These are phyloP conservation scores for Phytopythium chamaehyphon DNA, from an alignment of 352 stramenopile species.

Conservation along the genomic window DNA sequence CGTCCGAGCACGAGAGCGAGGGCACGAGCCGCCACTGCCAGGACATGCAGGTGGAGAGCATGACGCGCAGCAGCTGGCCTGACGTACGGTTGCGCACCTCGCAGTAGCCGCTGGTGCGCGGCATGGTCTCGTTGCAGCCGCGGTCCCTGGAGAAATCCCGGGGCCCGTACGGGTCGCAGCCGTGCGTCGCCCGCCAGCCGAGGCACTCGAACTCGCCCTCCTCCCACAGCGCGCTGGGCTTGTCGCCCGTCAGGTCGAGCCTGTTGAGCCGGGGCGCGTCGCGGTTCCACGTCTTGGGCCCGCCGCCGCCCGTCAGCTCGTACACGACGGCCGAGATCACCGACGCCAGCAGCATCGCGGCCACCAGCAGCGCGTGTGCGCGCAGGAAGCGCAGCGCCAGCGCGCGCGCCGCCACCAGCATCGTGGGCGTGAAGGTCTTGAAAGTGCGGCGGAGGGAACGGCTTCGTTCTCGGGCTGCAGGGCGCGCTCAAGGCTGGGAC, in stretches of 20 bases:
- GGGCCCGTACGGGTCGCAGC: conserved; percentile 55
- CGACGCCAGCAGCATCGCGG: conserved; percentile 32
- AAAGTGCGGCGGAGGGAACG: too few relatives aligned
- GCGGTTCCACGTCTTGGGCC: conserved; percentile 29
- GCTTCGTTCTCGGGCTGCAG: too few relatives aligned
- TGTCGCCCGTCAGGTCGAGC: conserved; percentile 36
- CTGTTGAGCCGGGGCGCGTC: conserved; percentile 36
- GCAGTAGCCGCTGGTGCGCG: conserved; percentile 57
- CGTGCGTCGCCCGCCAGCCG: conserved; percentile 61
- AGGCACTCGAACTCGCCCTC: conserved; percentile 71
- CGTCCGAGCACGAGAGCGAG: conserved; percentile 56
- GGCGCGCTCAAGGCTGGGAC: too few relatives aligned
- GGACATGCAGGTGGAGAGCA: conserved; percentile 70
- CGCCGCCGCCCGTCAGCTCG: conserved; percentile 46
- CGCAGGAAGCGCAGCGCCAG: conserved; percentile 22
- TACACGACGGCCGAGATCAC: conserved; percentile 52
- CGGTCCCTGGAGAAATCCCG: conserved; percentile 39
- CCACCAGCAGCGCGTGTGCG: conserved; percentile 34
- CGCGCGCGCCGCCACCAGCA: too few relatives aligned
- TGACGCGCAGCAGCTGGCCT: conserved; percentile 46
- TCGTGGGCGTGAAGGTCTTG: too few relatives aligned
- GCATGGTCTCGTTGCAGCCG: conserved; percentile 35
- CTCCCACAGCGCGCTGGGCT: conserved; percentile 32
- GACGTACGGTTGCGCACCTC: conserved; percentile 65
- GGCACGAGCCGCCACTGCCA: conserved; percentile 57